These are phyloP conservation scores for Haberlea rhodopensis DNA, from an alignment of 257 asterid genomes.

Conservation along the genomic window DNA sequence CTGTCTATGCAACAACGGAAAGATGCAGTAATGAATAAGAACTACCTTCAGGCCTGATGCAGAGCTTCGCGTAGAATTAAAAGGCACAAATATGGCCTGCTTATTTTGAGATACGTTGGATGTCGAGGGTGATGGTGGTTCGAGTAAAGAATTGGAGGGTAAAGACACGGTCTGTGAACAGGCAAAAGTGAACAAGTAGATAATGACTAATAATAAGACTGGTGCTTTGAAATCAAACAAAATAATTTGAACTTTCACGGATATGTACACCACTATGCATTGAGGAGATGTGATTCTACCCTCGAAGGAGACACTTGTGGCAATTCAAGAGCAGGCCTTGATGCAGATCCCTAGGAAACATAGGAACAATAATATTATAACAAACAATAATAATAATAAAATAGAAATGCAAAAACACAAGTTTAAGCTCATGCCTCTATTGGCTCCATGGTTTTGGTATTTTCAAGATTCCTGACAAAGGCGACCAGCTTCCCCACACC, in stretches of 20 bases:
- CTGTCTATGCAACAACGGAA: neutral
- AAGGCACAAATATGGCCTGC: constrained; percentile 20
- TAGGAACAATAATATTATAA: neutral
- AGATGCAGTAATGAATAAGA: neutral
- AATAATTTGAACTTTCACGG: constrained; percentile 9
- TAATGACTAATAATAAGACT: neutral
- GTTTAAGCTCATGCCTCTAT: constrained; percentile 58
- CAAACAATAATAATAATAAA: constrained; percentile 1
- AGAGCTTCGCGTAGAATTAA: constrained; percentile 38
- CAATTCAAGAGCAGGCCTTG: constrained; percentile 57
- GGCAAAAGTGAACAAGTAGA: constrained; percentile 14
- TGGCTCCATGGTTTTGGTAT: constrained; percentile 38
- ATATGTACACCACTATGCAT: constrained; percentile 14
- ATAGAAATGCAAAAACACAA: constrained; percentile 19
- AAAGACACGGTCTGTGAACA: constrained; percentile 52
- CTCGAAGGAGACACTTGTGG: constrained; percentile 57
- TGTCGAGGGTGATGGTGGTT: constrained; percentile 61
- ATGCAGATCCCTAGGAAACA: constrained; percentile 48
- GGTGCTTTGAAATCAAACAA: neutral
- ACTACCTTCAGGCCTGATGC: constrained; percentile 73
- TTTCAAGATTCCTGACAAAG: constrained; percentile 44
- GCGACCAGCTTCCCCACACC: constrained; percentile 64
- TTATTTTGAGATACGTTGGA: constrained; percentile 45
- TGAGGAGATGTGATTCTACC: constrained; percentile 55
- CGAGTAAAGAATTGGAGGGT: constrained; percentile 44